Evolutionary conservation across 495 filamentous ascomycete species (phyloP).

Genomic region (Letharia columbiana): DNA sequence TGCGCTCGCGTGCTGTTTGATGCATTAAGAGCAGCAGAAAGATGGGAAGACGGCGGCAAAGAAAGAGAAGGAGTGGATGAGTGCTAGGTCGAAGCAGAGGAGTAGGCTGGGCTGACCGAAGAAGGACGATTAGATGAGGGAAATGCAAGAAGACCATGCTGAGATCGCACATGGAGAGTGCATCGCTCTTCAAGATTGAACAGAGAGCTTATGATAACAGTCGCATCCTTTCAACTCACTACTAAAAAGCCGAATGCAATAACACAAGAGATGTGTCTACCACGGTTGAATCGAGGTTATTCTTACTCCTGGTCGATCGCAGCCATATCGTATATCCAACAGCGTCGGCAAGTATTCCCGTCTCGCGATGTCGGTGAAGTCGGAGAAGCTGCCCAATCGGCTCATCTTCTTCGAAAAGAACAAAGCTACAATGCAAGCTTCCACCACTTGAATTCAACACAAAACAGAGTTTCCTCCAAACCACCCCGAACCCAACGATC

Average conservation of each 20-base stretch:
- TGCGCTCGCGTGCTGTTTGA: conserved; percentile 52
- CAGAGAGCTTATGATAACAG: not conserved
- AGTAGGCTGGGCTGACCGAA: conserved; percentile 6
- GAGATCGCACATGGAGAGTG: not conserved
- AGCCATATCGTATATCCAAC: no score
- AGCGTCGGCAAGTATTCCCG: no score
- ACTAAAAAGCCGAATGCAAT: no score
- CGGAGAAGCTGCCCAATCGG: not conserved
- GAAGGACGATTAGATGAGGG: not conserved
- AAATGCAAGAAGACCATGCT: not conserved
- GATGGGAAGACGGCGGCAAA: conserved; percentile 23
- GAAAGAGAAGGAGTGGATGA: conserved; percentile 11
- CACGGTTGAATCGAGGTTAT: no score
- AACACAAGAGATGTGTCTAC: no score
- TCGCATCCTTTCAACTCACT: not conserved
- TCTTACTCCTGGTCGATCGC: no score
- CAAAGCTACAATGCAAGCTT: not conserved
- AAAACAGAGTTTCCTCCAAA: not conserved
- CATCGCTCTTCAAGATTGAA: not conserved
- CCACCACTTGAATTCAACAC: not conserved
- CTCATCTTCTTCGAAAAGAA: not conserved
- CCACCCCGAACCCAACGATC: not conserved
- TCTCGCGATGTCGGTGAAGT: no score
- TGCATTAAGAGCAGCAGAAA: conserved; percentile 48
- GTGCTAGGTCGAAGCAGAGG: conserved; percentile 11